Evolutionary conservation across 2,329 filamentous ascomycete species (phyloP).

Genomic region (Penicillium thymicola): DNA sequence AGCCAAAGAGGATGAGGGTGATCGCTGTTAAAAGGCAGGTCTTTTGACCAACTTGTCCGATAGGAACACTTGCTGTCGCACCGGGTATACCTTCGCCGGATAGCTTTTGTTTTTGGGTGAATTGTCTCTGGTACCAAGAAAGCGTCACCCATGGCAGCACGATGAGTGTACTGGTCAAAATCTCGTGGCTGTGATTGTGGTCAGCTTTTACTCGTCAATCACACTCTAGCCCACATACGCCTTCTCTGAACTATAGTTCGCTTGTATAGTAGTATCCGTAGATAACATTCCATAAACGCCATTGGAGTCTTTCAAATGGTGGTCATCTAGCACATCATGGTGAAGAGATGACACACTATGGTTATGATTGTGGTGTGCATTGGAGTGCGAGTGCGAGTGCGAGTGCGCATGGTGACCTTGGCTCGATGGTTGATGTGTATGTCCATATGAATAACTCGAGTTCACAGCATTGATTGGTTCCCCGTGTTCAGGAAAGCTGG

Average conservation of each 20-base stretch:
- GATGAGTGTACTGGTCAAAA: slow-evolving; percentile 48
- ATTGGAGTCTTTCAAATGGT: neutral
- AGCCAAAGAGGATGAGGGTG: slow-evolving; percentile 33
- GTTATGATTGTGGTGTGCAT: slow-evolving; percentile 30
- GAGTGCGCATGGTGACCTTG: slow-evolving; percentile 36
- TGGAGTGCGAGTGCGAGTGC: slow-evolving; percentile 39
- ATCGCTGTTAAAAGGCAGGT: slow-evolving; percentile 30
- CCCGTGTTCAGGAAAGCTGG: slow-evolving; percentile 17
- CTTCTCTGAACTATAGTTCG: slow-evolving; percentile 4
- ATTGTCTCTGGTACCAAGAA: slow-evolving; percentile 36
- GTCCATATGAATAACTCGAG: slow-evolving; percentile 23
- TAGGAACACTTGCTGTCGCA: slow-evolving; percentile 1
- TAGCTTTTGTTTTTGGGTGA: slow-evolving; percentile 14
- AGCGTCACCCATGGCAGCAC: slow-evolving; percentile 36
- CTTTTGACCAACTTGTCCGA: slow-evolving; percentile 21
- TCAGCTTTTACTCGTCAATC: slow-evolving; percentile 19
- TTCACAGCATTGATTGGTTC: slow-evolving; percentile 14
- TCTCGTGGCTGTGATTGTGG: slow-evolving; percentile 40
- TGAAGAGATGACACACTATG: slow-evolving; percentile 22
- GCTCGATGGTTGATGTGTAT: slow-evolving; percentile 23
- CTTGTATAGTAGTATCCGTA: neutral
- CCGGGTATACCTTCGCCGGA: slow-evolving; percentile 8
- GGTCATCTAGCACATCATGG: slow-evolving; percentile 3
- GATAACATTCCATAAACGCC: neutral
- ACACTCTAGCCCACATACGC: slow-evolving; percentile 12